Conservation (phyloP, 148 eudicot genomes). For the Fagopyrum esculentum region DNA sequence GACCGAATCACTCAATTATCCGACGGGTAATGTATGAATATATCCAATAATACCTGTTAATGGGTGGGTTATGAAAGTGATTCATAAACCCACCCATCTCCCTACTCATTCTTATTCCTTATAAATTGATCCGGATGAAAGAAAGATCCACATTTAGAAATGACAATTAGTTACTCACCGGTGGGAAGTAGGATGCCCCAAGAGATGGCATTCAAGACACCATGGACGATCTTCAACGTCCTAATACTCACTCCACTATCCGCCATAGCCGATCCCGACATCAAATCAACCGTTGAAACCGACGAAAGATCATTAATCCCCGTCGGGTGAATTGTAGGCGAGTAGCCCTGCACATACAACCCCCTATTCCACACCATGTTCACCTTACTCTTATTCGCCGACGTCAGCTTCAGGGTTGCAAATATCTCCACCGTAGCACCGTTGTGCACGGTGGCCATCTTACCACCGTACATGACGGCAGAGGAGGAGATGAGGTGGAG, state of each 20-base stretch:
- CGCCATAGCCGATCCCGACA: constrained; percentile 37
- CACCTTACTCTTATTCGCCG: constrained; percentile 58
- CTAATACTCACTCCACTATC: constrained; percentile 23
- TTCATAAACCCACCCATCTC: no score
- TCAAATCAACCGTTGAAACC: constrained; percentile 52
- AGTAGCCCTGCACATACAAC: constrained; percentile 90
- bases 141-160: no score
- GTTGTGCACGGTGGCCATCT: constrained; percentile 69
- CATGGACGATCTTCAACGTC: constrained; percentile 55
- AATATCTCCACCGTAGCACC: constrained; percentile 73
- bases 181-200: constrained; percentile 82
- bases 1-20: no score
- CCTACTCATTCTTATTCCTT: no score
- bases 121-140: no score
- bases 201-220: constrained; percentile 59
- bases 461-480: constrained; percentile 75
- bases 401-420: constrained; percentile 51
- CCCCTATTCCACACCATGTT: constrained; percentile 89
- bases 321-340: constrained; percentile 92
- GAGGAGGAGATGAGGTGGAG: constrained; percentile 69
- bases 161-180: constrained; percentile 22
- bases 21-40: no score
- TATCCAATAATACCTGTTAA: no score
- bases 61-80: no score
- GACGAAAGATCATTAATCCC: constrained; percentile 65